These are phyloP conservation scores for Scenedesmus sp. DNA, from an alignment of 163 green algal species.

Conservation along the genomic window DNA sequence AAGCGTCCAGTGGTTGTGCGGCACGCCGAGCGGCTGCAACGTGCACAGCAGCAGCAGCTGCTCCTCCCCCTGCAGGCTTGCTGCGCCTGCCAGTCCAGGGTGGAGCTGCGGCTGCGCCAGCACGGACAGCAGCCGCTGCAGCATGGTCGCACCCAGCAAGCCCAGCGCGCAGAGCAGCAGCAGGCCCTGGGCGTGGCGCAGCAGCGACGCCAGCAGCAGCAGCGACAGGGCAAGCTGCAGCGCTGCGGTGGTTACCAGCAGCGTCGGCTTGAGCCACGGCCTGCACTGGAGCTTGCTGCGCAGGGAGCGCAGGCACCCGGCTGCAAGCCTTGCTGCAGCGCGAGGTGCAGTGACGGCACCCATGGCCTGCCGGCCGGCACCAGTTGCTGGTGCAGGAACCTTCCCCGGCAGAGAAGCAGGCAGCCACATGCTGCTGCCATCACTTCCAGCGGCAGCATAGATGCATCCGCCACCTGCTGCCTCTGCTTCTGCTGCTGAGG, in stretches of 20 bases:
- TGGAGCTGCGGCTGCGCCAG: neutral
- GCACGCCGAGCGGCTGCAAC: neutral
- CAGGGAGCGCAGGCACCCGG: neutral
- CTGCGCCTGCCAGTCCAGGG: neutral
- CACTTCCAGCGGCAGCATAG: neutral
- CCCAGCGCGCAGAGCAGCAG: neutral
- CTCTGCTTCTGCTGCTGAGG: neutral
- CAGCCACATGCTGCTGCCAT: neutral
- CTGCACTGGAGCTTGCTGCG: neutral
- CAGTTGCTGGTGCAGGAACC: neutral
- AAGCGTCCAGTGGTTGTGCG: neutral
- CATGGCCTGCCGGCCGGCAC: neutral
- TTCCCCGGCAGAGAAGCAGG: neutral
- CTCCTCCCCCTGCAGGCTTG: neutral
- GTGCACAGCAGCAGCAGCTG: neutral
- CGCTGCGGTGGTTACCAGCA: neutral
- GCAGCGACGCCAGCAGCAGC: neutral
- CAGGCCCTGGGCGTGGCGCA: neutral
- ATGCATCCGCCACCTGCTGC: neutral
- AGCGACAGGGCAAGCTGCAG: neutral
- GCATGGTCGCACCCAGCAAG: neutral
- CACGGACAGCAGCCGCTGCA: neutral
- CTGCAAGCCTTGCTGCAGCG: neutral
- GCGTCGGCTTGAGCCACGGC: neutral
- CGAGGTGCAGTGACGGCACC: neutral